Evolutionary conservation across 2,329 filamentous ascomycete genomes (phyloP).

Genomic region (Blastomyces silverae): DNA sequence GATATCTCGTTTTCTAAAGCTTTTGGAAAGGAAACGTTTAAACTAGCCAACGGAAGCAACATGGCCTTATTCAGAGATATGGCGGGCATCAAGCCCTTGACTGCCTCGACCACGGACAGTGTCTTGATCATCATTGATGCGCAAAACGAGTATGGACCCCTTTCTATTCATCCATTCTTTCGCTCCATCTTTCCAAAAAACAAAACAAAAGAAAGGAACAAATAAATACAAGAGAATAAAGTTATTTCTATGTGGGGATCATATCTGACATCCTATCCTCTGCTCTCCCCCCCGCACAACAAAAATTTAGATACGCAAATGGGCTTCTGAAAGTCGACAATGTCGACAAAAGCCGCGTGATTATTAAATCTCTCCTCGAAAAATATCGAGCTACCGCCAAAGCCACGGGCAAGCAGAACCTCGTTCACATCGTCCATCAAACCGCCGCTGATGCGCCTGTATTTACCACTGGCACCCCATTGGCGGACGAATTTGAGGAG

Average conservation of each 20-base stretch:
- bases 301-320: constrained; percentile 38
- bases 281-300: neutral
- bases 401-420: constrained; percentile 34
- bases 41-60: neutral
- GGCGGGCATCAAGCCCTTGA: constrained; percentile 50
- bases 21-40: no score
- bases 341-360: constrained; percentile 48
- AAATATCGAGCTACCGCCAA: constrained; percentile 52
- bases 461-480: constrained; percentile 56
- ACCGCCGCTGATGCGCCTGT: constrained; percentile 56
- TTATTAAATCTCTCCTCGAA: constrained; percentile 51
- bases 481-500: constrained; percentile 57
- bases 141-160: constrained; percentile 58
- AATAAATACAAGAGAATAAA: no score
- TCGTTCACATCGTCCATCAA: constrained; percentile 58
- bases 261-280: neutral
- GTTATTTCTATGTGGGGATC: neutral
- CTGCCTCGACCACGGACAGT: constrained; percentile 52
- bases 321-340: constrained; percentile 54
- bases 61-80: constrained; percentile 44
- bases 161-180: constrained; percentile 7
- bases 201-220: neutral
- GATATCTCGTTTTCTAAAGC: neutral
- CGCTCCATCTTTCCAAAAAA: neutral
- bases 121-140: constrained; percentile 63